phyloP scores from a whole-genome alignment of 768 basidiomycete species.

The Trametes coccinea region DNA sequence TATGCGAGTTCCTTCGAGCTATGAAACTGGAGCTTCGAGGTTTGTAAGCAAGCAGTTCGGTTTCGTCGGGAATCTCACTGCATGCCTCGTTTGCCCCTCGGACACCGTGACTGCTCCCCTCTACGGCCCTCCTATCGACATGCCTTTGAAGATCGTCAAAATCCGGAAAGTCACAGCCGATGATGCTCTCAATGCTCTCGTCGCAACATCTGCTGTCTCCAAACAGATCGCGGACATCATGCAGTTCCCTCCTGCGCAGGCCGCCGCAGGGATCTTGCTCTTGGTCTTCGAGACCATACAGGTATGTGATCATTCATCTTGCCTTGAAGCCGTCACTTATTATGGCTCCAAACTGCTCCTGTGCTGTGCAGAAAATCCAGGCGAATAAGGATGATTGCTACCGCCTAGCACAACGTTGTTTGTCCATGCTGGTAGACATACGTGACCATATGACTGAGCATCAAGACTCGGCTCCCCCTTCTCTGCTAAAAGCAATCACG shows the following conservation, averaged over 20 bases:
- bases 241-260: constrained; percentile 46
- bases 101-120: too few relatives aligned
- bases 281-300: constrained; percentile 48
- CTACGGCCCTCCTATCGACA: background rate
- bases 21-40: too few relatives aligned
- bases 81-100: too few relatives aligned
- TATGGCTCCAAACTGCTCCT: too few relatives aligned
- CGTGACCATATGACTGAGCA: constrained; percentile 46
- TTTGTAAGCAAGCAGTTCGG: too few relatives aligned
- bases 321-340: too few relatives aligned
- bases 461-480: constrained; percentile 44
- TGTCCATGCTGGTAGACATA: constrained; percentile 44
- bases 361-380: constrained; percentile 29
- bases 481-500: constrained; percentile 40
- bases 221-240: constrained; percentile 36
- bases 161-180: constrained; percentile 28
- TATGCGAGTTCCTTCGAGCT: too few relatives aligned
- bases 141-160: background rate
- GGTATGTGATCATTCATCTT: constrained; percentile 29
- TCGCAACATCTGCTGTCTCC: constrained; percentile 33
- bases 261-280: constrained; percentile 41
- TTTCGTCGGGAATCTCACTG: too few relatives aligned
- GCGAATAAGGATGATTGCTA: constrained; percentile 43
- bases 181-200: constrained; percentile 30
- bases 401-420: constrained; percentile 42